These are phyloP conservation scores for Auriculariales sp. DNA, from an alignment of 768 basidiomycete genomes.

Conservation along the genomic window DNA sequence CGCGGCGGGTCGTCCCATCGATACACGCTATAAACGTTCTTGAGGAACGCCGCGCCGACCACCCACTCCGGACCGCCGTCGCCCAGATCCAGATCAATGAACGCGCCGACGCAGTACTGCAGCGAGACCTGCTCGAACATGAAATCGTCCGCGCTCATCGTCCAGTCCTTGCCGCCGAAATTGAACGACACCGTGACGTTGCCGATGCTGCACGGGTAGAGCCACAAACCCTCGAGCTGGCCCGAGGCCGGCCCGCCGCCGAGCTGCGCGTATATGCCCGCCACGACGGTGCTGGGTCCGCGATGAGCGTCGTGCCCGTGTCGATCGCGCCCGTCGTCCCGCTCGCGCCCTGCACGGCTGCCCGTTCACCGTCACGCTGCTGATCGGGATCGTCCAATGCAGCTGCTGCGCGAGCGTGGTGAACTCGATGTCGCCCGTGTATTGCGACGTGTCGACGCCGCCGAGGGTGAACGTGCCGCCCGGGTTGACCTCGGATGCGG, in stretches of 20 bases:
- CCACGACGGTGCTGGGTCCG: conserved; percentile 50
- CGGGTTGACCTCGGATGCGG: conserved; percentile 5
- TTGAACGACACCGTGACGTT: conserved; percentile 41
- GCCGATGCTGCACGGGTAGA: conserved; percentile 68
- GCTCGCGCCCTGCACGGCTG: conserved; percentile 25
- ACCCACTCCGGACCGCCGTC: conserved; percentile 43
- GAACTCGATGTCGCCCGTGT: conserved; percentile 60
- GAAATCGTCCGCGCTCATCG: conserved; percentile 64
- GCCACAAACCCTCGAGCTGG: conserved; percentile 53
- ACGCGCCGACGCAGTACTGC: conserved; percentile 44
- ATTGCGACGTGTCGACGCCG: conserved; percentile 43
- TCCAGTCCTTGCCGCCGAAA: conserved; percentile 70
- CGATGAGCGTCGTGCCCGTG: conserved; percentile 90
- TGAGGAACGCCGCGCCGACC: conserved; percentile 62
- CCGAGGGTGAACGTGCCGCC: conserved; percentile 68
- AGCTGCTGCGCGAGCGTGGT: conserved; percentile 28
- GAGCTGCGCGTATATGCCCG: conserved; percentile 50
- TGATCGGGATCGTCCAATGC: conserved; percentile 45
- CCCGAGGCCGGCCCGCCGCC: conserved; percentile 32
- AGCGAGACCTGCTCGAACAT: conserved; percentile 40
- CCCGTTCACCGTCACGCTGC: conserved; percentile 44
- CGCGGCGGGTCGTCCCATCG: conserved; percentile 27
- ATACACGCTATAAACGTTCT: conserved; percentile 44
- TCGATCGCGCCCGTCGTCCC: conserved; percentile 65
- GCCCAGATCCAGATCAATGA: conserved; percentile 54